Evolutionary conservation across 768 basidiomycete species (phyloP).

Genomic region (Kwoniella dejecticola): DNA sequence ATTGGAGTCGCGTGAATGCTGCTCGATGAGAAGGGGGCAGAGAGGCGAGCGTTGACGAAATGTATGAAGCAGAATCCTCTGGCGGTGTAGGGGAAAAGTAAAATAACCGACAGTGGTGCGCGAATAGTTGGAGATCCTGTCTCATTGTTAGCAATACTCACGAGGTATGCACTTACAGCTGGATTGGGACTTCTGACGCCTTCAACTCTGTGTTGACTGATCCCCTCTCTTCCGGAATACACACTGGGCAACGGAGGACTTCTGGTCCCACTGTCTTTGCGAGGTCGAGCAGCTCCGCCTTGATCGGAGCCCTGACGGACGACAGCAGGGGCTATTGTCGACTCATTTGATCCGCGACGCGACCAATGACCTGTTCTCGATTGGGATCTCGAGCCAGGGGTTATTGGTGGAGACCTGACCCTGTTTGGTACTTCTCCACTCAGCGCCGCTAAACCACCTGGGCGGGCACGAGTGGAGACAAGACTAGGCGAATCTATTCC

Average conservation of each 20-base stretch:
- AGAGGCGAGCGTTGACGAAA: slow-evolving; percentile 79
- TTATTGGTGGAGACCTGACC: slow-evolving; percentile 13
- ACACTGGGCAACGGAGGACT: slow-evolving; percentile 14
- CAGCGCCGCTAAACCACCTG: slow-evolving; percentile 19
- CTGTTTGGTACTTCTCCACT: not conserved
- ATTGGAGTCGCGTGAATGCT: slow-evolving; percentile 81
- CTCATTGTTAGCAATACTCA: not conserved
- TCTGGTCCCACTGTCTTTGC: not conserved
- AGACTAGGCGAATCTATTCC: slow-evolving; percentile 16
- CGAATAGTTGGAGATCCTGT: slow-evolving; percentile 44
- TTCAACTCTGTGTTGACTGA: slow-evolving; percentile 18
- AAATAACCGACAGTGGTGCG: slow-evolving; percentile 44
- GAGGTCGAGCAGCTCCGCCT: slow-evolving; percentile 5
- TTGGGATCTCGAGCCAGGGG: slow-evolving; percentile 17
- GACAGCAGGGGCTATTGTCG: slow-evolving; percentile 2
- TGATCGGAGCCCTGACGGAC: slow-evolving; percentile 26
- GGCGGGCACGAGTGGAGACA: slow-evolving; percentile 13
- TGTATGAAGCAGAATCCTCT: slow-evolving; percentile 56
- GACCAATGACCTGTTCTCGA: slow-evolving; percentile 16
- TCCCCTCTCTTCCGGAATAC: slow-evolving; percentile 28
- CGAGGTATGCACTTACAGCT: slow-evolving; percentile 12
- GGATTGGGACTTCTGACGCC: slow-evolving; percentile 33
- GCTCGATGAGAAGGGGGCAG: slow-evolving; percentile 82
- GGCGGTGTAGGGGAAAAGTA: slow-evolving; percentile 43
- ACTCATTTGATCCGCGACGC: slow-evolving; percentile 20